Percentiles rank a stretch among this genome's conserved stretches.
Evolutionary conservation across 192 early-diverging fungal species (phyloP).

Genomic region (Backusella australiensis): DNA sequence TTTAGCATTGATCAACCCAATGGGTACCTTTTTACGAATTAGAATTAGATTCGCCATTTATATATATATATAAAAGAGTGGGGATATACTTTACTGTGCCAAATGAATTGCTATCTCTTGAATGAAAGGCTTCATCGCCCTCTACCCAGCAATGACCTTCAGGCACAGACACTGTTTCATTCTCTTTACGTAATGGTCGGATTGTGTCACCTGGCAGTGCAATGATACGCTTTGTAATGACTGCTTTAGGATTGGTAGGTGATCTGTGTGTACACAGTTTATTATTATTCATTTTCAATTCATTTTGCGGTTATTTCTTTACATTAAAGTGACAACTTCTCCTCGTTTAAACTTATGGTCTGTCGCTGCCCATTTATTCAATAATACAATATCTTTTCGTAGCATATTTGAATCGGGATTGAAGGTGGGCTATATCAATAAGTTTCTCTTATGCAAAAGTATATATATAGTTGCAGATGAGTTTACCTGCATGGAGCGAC

Average conservation of each 20-base stretch:
- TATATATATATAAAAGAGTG: neutral
- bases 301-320: neutral
- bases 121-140: slow-evolving; percentile 83
- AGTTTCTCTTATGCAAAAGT: neutral
- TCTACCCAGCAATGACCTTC: slow-evolving; percentile 85
- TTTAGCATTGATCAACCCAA: slow-evolving; percentile 63
- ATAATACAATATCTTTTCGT: slow-evolving; percentile 62
- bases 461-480: neutral
- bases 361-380: slow-evolving; percentile 56
- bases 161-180: slow-evolving; percentile 56
- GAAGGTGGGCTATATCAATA: slow-evolving; percentile 55
- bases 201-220: slow-evolving; percentile 80
- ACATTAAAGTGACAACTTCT: slow-evolving; percentile 66
- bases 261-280: slow-evolving; percentile 22
- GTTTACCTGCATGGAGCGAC: slow-evolving; percentile 58
- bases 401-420: slow-evolving; percentile 72
- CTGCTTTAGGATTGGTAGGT: slow-evolving; percentile 65
- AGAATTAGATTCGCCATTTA: neutral
- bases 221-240: slow-evolving; percentile 83
- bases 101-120: slow-evolving; percentile 76
- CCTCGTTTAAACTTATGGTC: slow-evolving; percentile 53
- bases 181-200: slow-evolving; percentile 34
- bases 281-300: neutral
- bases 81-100: slow-evolving; percentile 56
- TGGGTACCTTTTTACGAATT: slow-evolving; percentile 48